Evolutionary conservation across 768 basidiomycete genomes (phyloP).

Genomic region (Kwoniella sp.): DNA sequence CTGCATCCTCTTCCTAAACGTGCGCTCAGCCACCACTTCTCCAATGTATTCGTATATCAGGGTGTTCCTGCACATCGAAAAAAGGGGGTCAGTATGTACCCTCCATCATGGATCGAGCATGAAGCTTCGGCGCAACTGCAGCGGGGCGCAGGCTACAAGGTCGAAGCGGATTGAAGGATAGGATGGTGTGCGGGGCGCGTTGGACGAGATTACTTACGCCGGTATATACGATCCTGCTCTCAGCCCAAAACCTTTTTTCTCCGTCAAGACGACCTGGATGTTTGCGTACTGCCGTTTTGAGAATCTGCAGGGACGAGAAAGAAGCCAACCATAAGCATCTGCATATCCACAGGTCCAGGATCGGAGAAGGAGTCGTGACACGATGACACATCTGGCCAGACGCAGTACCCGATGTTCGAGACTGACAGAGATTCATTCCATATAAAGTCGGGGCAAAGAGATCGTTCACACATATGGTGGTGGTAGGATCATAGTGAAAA

Average conservation of each 20-base stretch:
- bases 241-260: slow-evolving; percentile 93
- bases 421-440: too few relatives aligned
- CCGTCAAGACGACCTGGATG: slow-evolving; percentile 87
- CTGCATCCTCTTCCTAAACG: slow-evolving; percentile 91
- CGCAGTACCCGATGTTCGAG: too few relatives aligned
- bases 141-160: too few relatives aligned
- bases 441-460: too few relatives aligned
- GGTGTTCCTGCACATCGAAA: slow-evolving; percentile 64
- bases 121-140: too few relatives aligned
- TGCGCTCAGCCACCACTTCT: slow-evolving; percentile 83
- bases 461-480: too few relatives aligned
- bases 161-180: too few relatives aligned
- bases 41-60: slow-evolving; percentile 99
- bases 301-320: slow-evolving; percentile 64
- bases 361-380: not conserved
- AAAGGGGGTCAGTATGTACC: slow-evolving; percentile 22
- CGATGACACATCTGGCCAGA: too few relatives aligned
- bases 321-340: not conserved
- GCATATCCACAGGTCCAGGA: too few relatives aligned
- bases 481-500: not conserved
- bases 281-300: slow-evolving; percentile 79
- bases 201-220: slow-evolving; percentile 52
- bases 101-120: too few relatives aligned
- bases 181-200: too few relatives aligned
- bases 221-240: slow-evolving; percentile 64